These are phyloP conservation scores for Manihot esculenta DNA, from an alignment of 441 rosid genomes.

Conservation along the genomic window DNA sequence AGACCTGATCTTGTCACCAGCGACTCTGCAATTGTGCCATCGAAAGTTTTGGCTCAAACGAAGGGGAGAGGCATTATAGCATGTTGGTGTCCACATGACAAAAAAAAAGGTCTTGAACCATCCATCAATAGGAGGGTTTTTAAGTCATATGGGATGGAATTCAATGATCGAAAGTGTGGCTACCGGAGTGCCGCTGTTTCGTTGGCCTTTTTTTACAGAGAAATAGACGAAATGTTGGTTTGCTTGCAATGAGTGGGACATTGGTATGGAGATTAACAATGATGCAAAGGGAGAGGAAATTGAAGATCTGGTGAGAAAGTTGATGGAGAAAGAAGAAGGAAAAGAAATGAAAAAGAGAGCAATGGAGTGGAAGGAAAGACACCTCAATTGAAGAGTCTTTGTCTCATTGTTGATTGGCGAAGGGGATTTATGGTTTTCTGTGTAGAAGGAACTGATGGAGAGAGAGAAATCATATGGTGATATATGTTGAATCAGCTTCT, in stretches of 20 bases:
- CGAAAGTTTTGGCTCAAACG: background rate
- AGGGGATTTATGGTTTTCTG: too few species aligned
- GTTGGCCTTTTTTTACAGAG: conserved; percentile 14
- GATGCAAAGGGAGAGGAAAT: conserved; percentile 26
- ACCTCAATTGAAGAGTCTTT: too few species aligned
- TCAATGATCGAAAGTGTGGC: conserved; percentile 11
- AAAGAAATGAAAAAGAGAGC: conserved; percentile 25
- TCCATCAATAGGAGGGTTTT: conserved; percentile 12
- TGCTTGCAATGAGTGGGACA: conserved; percentile 10
- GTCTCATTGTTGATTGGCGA: too few species aligned
- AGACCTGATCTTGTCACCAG: background rate
- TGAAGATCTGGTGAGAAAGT: conserved; percentile 18
- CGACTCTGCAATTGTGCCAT: background rate
- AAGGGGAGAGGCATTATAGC: conserved; percentile 7
- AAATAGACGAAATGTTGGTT: conserved; percentile 11
- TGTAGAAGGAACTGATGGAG: too few species aligned
- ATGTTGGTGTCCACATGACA: conserved; percentile 21
- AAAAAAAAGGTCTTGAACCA: conserved; percentile 9
- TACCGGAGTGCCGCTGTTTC: background rate
- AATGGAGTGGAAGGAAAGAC: conserved; percentile 13
- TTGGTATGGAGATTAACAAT: conserved; percentile 15
- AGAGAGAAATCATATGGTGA: too few species aligned
- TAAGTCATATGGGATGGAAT: conserved; percentile 23
- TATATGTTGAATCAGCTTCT: too few species aligned
- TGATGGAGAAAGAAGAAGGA: conserved; percentile 24